Percentiles rank a stretch among this genome's conserved stretches.
phyloP scores from a whole-genome alignment of 179 eudicot genomes.

The Dionaea muscipula region DNA sequence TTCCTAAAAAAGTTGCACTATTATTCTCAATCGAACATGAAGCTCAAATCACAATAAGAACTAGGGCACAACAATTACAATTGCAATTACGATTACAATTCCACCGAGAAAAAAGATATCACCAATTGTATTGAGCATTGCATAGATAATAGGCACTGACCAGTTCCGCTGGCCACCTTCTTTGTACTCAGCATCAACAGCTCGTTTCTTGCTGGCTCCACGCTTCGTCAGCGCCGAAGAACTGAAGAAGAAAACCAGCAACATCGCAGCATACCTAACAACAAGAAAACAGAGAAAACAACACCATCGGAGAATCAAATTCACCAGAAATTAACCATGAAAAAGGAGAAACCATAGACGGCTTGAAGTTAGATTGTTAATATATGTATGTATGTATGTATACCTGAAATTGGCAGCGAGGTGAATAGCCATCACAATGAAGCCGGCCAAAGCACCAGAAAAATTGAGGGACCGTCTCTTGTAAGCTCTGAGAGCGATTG shows the following conservation, averaged over 20 bases:
- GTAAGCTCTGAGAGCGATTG: slow-evolving; percentile 60
- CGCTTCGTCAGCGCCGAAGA: slow-evolving; percentile 69
- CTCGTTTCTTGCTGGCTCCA: slow-evolving; percentile 70
- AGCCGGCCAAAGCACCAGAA: slow-evolving; percentile 66
- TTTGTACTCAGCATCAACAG: slow-evolving; percentile 64
- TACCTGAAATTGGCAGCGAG: slow-evolving; percentile 65
- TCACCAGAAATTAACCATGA: background rate
- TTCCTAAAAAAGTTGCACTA: no score
- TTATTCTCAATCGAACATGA: no score
- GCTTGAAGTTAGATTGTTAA: background rate
- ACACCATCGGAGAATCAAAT: slow-evolving; percentile 5
- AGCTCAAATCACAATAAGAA: no score
- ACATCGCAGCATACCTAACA: slow-evolving; percentile 58
- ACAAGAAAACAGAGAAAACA: no score
- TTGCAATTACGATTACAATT: no score
- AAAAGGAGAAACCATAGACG: background rate
- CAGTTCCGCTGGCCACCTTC: slow-evolving; percentile 87
- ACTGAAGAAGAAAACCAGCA: slow-evolving; percentile 69
- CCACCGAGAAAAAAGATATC: no score
- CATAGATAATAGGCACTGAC: no score
- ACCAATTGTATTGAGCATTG: no score
- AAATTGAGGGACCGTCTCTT: slow-evolving; percentile 62
- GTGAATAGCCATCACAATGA: slow-evolving; percentile 60
- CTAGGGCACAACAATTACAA: no score
- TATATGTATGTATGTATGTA: background rate